These are phyloP conservation scores for Barnettozyma siamensis DNA, from an alignment of 805 yeast genomes.

Conservation along the genomic window DNA sequence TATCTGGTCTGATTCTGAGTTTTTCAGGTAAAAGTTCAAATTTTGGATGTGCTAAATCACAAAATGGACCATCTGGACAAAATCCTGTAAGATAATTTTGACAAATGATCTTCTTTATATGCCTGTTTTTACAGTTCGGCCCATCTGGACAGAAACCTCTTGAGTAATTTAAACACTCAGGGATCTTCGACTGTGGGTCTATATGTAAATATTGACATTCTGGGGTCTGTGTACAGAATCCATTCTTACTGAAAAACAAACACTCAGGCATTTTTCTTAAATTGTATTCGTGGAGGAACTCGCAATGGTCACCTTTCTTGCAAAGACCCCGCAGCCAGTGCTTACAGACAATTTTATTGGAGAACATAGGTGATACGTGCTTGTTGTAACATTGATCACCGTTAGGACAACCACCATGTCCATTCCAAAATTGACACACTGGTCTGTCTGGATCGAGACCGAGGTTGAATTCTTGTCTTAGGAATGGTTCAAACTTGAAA, in stretches of 20 bases:
- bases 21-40: conserved; percentile 47
- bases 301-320: conserved; percentile 95
- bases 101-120: conserved; percentile 70
- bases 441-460: conserved; percentile 89
- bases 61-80: conserved; percentile 80
- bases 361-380: conserved; percentile 63
- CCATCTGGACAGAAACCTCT: conserved; percentile 92
- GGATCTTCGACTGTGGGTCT: conserved; percentile 84
- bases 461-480: conserved; percentile 72
- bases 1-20: conserved; percentile 31
- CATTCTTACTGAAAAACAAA: conserved; percentile 71
- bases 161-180: conserved; percentile 78
- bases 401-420: conserved; percentile 72
- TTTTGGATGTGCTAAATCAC: conserved; percentile 75
- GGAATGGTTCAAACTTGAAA: conserved; percentile 76
- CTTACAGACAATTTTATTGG: conserved; percentile 86
- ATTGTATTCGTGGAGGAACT: conserved; percentile 91
- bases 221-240: conserved; percentile 85
- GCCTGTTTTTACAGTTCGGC: conserved; percentile 77
- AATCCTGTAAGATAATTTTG: conserved; percentile 82
- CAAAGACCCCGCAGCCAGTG: conserved; percentile 98
- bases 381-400: conserved; percentile 84
- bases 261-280: conserved; percentile 96
- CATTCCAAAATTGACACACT: conserved; percentile 66
- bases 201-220: conserved; percentile 92